Percentiles rank a stretch among this genome's conserved stretches.
Conservation (phyloP, 2,329 filamentous ascomycete species). For the Bipolaris bicolor region DNA sequence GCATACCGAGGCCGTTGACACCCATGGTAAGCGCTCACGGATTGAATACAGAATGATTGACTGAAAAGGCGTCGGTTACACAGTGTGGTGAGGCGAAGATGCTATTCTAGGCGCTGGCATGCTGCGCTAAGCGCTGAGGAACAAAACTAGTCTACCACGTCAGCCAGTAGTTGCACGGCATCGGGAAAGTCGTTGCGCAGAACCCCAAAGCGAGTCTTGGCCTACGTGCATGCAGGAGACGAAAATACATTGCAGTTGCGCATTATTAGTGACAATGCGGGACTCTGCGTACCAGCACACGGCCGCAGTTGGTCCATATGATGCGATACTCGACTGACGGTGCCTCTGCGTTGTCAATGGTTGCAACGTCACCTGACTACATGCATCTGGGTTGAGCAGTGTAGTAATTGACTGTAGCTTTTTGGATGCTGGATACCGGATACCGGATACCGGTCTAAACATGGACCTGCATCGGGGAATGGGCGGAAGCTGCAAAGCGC, state of each 20-base stretch:
- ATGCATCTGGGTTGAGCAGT: not conserved
- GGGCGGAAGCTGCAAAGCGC: not conserved
- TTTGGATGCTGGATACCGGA: not conserved
- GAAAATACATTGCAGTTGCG: constrained; percentile 21
- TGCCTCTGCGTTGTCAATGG: not conserved
- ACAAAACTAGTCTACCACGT: constrained; percentile 26
- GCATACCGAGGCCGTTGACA: constrained; percentile 34
- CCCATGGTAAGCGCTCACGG: constrained; percentile 44
- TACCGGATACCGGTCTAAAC: no score
- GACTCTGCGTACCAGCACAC: constrained; percentile 2
- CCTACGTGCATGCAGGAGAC: constrained; percentile 36
- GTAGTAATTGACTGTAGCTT: no score
- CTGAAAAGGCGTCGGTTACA: constrained; percentile 29
- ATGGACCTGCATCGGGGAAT: no score
- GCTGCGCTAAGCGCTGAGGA: constrained; percentile 41
- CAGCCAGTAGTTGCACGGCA: constrained; percentile 30
- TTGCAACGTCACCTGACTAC: not conserved
- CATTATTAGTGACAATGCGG: constrained; percentile 10
- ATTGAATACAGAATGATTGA: constrained; percentile 27
- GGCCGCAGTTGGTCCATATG: not conserved
- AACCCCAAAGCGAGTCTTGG: constrained; percentile 39
- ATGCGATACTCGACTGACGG: not conserved
- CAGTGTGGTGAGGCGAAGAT: constrained; percentile 39
- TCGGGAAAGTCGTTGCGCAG: constrained; percentile 30
- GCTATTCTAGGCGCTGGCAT: constrained; percentile 41